Percentiles rank a stretch among this genome's conserved stretches.
These are phyloP conservation scores for Candida frijolesensis DNA, from an alignment of 1,139 yeast genomes.

Conservation along the genomic window DNA sequence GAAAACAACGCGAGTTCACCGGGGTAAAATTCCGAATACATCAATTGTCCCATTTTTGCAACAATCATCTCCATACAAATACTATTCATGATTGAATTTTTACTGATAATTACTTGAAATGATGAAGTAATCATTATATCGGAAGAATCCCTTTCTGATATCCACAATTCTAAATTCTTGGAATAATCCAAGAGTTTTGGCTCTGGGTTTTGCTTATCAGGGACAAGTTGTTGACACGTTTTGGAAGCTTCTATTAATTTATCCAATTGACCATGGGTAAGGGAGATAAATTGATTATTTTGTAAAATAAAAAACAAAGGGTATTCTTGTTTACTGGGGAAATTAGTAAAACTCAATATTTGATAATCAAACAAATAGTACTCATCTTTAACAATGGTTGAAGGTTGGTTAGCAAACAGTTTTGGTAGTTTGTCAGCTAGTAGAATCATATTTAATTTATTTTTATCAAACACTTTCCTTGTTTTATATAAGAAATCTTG, in stretches of 20 bases:
- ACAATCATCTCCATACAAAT: slow-evolving; percentile 52
- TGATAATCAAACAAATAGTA: slow-evolving; percentile 23
- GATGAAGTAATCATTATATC: slow-evolving; percentile 37
- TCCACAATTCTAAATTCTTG: slow-evolving; percentile 52
- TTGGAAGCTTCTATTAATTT: slow-evolving; percentile 11
- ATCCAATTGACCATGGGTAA: slow-evolving; percentile 14
- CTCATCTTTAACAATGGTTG: slow-evolving; percentile 16
- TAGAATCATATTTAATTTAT: slow-evolving; percentile 12
- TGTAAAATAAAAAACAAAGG: slow-evolving; percentile 11
- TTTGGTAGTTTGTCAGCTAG: slow-evolving; percentile 8
- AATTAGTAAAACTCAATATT: slow-evolving; percentile 13
- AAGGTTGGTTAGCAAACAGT: neutral
- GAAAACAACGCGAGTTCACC: slow-evolving; percentile 53
- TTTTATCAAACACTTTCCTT: slow-evolving; percentile 8
- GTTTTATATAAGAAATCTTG: slow-evolving; percentile 9
- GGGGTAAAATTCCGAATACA: slow-evolving; percentile 47
- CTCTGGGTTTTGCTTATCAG: slow-evolving; percentile 4
- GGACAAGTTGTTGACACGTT: neutral
- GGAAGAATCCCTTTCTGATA: slow-evolving; percentile 21
- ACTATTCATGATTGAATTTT: slow-evolving; percentile 32
- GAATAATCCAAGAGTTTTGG: slow-evolving; percentile 20
- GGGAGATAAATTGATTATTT: slow-evolving; percentile 10
- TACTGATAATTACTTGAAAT: slow-evolving; percentile 41
- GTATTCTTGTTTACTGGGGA: neutral
- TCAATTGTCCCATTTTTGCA: slow-evolving; percentile 41